Percentiles rank a stretch among this genome's conserved stretches.
These are phyloP conservation scores for Ceratobasidium sp. DNA, from an alignment of 1,284 basidiomycete species.

Conservation along the genomic window DNA sequence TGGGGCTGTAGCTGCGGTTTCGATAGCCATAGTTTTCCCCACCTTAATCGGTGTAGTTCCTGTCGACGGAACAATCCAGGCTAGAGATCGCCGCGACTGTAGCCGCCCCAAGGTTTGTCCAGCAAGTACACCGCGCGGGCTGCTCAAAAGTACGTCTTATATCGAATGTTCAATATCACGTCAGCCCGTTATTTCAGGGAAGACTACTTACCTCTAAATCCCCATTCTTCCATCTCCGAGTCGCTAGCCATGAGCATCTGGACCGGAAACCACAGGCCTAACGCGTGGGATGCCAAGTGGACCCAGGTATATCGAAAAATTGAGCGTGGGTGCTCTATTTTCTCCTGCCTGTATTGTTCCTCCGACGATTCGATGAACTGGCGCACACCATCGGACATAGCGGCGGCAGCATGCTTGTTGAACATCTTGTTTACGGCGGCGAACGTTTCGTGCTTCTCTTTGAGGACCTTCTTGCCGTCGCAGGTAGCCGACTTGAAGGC, in stretches of 20 bases:
- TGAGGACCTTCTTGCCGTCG: neutral
- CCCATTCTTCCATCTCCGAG: constrained; percentile 29
- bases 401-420: constrained; percentile 1
- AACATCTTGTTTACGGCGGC: neutral
- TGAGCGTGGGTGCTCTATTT: constrained; percentile 12
- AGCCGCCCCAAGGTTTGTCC: constrained; percentile 1
- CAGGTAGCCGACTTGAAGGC: neutral
- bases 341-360: constrained; percentile 15
- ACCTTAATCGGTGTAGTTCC: neutral
- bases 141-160: constrained; percentile 11
- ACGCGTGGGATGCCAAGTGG: neutral
- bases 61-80: too few relatives aligned
- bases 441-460: neutral
- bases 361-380: neutral
- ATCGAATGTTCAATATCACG: neutral
- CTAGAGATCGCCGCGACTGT: too few relatives aligned
- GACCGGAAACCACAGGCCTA: constrained; percentile 3
- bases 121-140: neutral
- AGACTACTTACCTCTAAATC: constrained; percentile 16
- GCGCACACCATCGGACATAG: neutral
- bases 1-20: neutral
- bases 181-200: too few relatives aligned
- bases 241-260: neutral
- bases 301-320: neutral
- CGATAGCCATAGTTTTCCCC: neutral